Conservation (phyloP, 306 rosid genomes). For the Purshia tridentata region DNA sequence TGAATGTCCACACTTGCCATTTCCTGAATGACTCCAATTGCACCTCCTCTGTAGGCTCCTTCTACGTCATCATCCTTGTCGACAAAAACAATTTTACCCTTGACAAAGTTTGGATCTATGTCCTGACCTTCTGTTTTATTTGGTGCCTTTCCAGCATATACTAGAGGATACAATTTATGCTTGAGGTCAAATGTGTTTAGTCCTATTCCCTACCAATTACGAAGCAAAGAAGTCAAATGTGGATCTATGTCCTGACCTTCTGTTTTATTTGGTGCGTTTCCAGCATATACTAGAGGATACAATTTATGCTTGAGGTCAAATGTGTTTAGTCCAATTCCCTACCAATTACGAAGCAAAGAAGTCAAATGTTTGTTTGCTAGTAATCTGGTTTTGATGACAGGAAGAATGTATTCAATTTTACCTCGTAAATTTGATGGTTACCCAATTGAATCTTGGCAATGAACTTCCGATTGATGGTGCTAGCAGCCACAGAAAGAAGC, state of each 20-base stretch:
- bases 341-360: neutral
- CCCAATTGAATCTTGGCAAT: slow-evolving; percentile 4
- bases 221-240: too few relatives aligned
- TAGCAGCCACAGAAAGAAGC: neutral
- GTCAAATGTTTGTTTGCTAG: neutral
- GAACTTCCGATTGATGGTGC: neutral
- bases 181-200: slow-evolving; percentile 41
- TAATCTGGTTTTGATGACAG: neutral
- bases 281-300: slow-evolving; percentile 32
- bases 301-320: slow-evolving; percentile 29
- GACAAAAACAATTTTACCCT: slow-evolving; percentile 12
- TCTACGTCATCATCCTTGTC: neutral
- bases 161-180: slow-evolving; percentile 31
- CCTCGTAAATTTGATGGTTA: slow-evolving; percentile 15
- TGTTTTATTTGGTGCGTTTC: slow-evolving; percentile 37
- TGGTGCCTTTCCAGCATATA: slow-evolving; percentile 46
- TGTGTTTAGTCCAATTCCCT: slow-evolving; percentile 54
- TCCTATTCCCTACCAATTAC: slow-evolving; percentile 39
- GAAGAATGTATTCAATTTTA: neutral
- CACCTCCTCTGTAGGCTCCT: neutral
- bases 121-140: neutral
- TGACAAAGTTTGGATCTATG: neutral
- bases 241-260: neutral
- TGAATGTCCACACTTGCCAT: too few relatives aligned
- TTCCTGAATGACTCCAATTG: slow-evolving; percentile 8